Evolutionary conservation across 805 yeast species (phyloP).

Genomic region (Sugiyamaella chiloensis): DNA sequence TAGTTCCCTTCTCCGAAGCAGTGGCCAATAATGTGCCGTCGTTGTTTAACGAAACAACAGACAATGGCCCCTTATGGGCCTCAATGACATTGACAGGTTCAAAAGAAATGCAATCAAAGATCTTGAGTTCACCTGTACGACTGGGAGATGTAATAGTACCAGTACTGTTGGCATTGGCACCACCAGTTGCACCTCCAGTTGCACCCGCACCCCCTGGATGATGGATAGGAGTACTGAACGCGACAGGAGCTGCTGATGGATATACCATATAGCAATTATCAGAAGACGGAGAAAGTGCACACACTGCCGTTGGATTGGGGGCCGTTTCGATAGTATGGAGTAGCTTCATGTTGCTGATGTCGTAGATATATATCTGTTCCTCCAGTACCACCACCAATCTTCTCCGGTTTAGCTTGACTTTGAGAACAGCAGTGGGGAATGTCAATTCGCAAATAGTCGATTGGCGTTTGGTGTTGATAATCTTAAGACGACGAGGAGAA

Average conservation of each 20-base stretch:
- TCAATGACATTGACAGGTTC: slow-evolving; percentile 77
- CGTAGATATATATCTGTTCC: slow-evolving; percentile 85
- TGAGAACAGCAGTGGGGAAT: slow-evolving; percentile 72
- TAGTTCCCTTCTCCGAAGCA: slow-evolving; percentile 86
- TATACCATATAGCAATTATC: slow-evolving; percentile 53
- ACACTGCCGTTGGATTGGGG: slow-evolving; percentile 42
- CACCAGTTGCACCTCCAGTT: neutral
- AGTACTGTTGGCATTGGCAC: slow-evolving; percentile 3
- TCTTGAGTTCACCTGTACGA: slow-evolving; percentile 61
- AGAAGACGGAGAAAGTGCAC: slow-evolving; percentile 36
- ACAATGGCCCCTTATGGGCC: slow-evolving; percentile 80
- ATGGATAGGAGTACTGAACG: slow-evolving; percentile 19
- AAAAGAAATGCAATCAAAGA: slow-evolving; percentile 72
- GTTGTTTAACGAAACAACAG: slow-evolving; percentile 61
- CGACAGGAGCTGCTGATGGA: slow-evolving; percentile 45
- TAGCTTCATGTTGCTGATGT: slow-evolving; percentile 83
- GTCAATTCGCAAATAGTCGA: slow-evolving; percentile 80
- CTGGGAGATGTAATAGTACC: slow-evolving; percentile 22
- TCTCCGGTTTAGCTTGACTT: slow-evolving; percentile 75
- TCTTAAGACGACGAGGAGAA: slow-evolving; percentile 75
- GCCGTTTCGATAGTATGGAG: slow-evolving; percentile 64
- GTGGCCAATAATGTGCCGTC: slow-evolving; percentile 85
- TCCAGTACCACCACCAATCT: slow-evolving; percentile 72
- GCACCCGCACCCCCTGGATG: slow-evolving; percentile 17
- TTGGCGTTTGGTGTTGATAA: slow-evolving; percentile 77